These are phyloP conservation scores for Ceratobasidium sp. DNA, from an alignment of 1,284 basidiomycete genomes.

Conservation along the genomic window DNA sequence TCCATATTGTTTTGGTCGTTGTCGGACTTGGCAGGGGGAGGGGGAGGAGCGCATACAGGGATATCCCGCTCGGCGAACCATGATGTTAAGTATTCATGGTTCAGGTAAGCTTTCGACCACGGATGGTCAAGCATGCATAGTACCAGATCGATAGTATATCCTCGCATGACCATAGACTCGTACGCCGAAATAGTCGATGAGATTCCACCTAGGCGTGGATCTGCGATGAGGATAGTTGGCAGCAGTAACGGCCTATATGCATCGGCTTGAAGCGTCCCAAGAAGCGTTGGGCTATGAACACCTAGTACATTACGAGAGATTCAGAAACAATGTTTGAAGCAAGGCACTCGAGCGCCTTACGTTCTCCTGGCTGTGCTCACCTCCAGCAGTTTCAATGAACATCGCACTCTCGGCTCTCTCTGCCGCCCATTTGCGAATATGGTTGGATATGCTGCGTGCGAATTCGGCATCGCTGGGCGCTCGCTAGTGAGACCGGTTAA, in stretches of 20 bases:
- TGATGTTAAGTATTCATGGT: conserved; percentile 78
- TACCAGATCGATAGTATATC: conserved; percentile 88
- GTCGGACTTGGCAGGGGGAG: conserved; percentile 63
- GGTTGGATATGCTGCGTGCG: conserved; percentile 66
- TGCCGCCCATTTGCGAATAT: conserved; percentile 54
- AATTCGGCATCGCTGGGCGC: conserved; percentile 65
- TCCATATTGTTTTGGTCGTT: conserved; percentile 66
- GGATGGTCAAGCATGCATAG: conserved; percentile 51
- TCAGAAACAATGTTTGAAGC: conserved; percentile 1
- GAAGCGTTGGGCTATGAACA: conserved; percentile 88
- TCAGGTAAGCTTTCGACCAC: conserved; percentile 85
- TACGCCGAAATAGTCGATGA: conserved; percentile 93
- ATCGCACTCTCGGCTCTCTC: conserved; percentile 55
- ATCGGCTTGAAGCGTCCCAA: conserved; percentile 85
- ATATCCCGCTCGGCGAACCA: conserved; percentile 74
- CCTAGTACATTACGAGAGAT: conserved; percentile 57
- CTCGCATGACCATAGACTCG: conserved; percentile 87
- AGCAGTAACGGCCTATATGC: conserved; percentile 83
- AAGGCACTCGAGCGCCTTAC: background rate
- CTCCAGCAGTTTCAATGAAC: conserved; percentile 94
- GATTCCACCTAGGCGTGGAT: conserved; percentile 90
- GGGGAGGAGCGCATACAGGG: conserved; percentile 61
- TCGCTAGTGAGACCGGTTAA: conserved; percentile 49
- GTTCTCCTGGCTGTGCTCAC: conserved; percentile 55
- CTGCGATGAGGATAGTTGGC: conserved; percentile 86